Conservation (phyloP, 148 eudicot genomes). For the Mesembryanthemum crystallinum region DNA sequence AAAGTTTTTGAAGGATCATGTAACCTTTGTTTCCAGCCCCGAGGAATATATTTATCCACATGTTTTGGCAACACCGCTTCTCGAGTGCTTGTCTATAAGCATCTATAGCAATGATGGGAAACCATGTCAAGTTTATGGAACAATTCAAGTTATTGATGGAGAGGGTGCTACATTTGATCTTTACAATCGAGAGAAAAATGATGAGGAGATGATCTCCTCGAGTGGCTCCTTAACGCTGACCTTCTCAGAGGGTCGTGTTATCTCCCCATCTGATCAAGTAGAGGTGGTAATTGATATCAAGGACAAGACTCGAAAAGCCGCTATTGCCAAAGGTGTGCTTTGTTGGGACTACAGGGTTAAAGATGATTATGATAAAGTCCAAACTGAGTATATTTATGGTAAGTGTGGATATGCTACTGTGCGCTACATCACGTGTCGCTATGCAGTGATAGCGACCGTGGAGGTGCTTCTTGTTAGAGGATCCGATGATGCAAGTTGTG, state of each 20-base stretch:
- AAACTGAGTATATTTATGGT: too few species aligned
- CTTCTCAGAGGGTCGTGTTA: background rate
- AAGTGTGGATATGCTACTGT: too few species aligned
- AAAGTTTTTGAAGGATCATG: too few species aligned
- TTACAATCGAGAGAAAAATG: background rate
- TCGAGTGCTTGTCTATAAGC: too few species aligned
- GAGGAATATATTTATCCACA: too few species aligned
- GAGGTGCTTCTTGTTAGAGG: background rate
- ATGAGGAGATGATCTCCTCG: background rate
- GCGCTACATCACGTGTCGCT: too few species aligned
- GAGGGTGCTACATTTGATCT: background rate
- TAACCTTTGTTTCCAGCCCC: too few species aligned
- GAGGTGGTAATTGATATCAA: background rate
- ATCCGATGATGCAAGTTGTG: background rate
- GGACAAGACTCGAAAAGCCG: background rate
- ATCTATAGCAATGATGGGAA: background rate
- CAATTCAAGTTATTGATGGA: background rate
- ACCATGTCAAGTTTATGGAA: background rate
- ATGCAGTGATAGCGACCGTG: background rate
- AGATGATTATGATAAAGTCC: too few species aligned
- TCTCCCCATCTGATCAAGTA: background rate
- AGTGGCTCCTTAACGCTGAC: background rate
- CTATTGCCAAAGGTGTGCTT: too few species aligned
- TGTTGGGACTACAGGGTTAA: too few species aligned
- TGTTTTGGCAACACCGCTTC: too few species aligned